Base-by-base conservation (phyloP, 169 alveolate species). In the Babesia gibsoni region DNA sequence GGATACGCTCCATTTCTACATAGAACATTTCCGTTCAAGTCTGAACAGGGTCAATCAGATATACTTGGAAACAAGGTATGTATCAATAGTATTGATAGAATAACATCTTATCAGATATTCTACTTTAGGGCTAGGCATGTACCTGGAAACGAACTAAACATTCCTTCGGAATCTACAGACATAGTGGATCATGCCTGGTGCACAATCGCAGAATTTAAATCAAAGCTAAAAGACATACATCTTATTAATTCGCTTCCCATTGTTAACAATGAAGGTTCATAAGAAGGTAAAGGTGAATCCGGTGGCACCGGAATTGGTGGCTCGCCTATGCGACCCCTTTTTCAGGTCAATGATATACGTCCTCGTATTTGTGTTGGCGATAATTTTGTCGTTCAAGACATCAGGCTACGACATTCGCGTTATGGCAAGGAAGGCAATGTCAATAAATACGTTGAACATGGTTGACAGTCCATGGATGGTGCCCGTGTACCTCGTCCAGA, bases 141-240 rank as follows among this genome's bases (percentile, higher is more conserved):
- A 41, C 68, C 83, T 16, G 77, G 74, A 22, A 42, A 43, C n/a
- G 73, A 33, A 23, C 45, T 82, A 45, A 53, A 73, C 23, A 30
- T 53, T 2, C 25, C 36, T 22, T 16, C 54, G 25, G 67, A 73
- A 23, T 10, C 46, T 27, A 68, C 50, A 27, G 70, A 67, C 33
- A 83, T 88, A 42, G 56, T 59, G 41, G 92, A 88, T 25, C 56
- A 67, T 66, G 92, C 92, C 29, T 88, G 92, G 92, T 23, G 82
- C 48, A 63, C 89, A 7, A 67, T 83, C n/a, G 58, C 75, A 20
- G 92, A 88, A 52, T 70, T 88, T 25, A 58, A 50, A 27, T 29
- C 16, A n/a, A 61, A 61, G 30, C 45, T 61, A 3, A 61, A 61
- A 46, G 72, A 61, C 22, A 29, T 14, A 2, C 37, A 43, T 5